phyloP scores from a whole-genome alignment of 1,284 basidiomycete species.

The Puccinia hordei region DNA sequence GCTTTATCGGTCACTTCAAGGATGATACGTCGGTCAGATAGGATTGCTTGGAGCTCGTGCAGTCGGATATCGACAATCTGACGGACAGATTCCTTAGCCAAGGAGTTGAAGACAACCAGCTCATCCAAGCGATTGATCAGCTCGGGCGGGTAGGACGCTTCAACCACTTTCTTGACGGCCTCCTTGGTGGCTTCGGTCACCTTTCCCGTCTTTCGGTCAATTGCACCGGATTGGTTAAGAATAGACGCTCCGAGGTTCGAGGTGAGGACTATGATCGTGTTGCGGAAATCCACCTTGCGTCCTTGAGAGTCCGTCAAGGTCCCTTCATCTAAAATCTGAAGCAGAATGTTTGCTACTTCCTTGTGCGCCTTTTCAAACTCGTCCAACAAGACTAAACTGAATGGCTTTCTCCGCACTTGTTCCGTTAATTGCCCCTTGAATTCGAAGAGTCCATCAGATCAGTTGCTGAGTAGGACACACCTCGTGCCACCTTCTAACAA shows the following conservation, averaged over 20 bases:
- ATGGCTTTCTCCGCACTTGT: conserved; percentile 78
- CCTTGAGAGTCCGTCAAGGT: conserved; percentile 71
- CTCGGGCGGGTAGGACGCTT: conserved; percentile 81
- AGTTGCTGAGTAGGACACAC: neutral
- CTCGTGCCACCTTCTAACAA: neutral
- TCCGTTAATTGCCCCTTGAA: conserved; percentile 73
- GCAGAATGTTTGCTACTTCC: conserved; percentile 85
- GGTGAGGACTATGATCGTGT: conserved; percentile 71
- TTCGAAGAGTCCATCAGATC: neutral
- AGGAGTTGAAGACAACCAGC: conserved; percentile 76
- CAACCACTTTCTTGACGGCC: conserved; percentile 67
- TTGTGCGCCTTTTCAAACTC: conserved; percentile 79
- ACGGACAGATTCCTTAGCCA: conserved; percentile 72
- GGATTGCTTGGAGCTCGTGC: conserved; percentile 70
- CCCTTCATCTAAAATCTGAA: conserved; percentile 92
- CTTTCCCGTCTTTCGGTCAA: conserved; percentile 66
- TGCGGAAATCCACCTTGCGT: conserved; percentile 69
- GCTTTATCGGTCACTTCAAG: conserved; percentile 72
- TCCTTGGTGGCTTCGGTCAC: conserved; percentile 69
- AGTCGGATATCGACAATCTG: conserved; percentile 77
- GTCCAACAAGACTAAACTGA: conserved; percentile 79
- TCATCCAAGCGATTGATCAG: conserved; percentile 64
- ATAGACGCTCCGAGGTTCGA: conserved; percentile 82
- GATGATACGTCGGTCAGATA: conserved; percentile 70
- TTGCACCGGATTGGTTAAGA: conserved; percentile 71